These are phyloP conservation scores for Aureobasidium pullulans DNA, from an alignment of 2,329 filamentous ascomycete genomes.

Conservation along the genomic window DNA sequence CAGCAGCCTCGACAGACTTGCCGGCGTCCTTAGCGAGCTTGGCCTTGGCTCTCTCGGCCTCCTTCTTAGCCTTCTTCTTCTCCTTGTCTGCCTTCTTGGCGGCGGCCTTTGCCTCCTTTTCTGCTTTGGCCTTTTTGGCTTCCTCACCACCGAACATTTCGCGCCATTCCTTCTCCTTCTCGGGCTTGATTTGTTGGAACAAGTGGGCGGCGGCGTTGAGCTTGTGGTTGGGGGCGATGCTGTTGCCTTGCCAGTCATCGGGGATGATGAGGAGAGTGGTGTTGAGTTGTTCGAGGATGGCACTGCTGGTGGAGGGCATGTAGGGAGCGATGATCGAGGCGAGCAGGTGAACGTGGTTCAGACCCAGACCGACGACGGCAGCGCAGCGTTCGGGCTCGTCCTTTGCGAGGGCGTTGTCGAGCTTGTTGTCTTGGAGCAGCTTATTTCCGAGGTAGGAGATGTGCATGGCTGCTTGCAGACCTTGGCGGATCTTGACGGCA, in stretches of 20 bases:
- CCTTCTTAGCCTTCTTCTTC: slow-evolving; percentile 53
- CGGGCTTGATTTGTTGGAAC: slow-evolving; percentile 73
- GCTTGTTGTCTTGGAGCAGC: slow-evolving; percentile 51
- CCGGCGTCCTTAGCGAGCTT: slow-evolving; percentile 18
- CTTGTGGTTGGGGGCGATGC: slow-evolving; percentile 64
- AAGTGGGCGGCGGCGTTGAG: slow-evolving; percentile 74
- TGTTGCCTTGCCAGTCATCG: slow-evolving; percentile 53
- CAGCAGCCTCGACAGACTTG: slow-evolving; percentile 73
- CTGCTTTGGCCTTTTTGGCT: slow-evolving; percentile 60
- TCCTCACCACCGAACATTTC: slow-evolving; percentile 63
- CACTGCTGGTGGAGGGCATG: slow-evolving; percentile 69
- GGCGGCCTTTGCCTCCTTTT: slow-evolving; percentile 54
- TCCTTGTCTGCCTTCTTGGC: slow-evolving; percentile 59
- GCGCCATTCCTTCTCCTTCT: slow-evolving; percentile 78
- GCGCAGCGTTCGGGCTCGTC: slow-evolving; percentile 53
- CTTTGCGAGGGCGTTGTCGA: slow-evolving; percentile 55
- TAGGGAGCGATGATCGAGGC: slow-evolving; percentile 74
- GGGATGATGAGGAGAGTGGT: slow-evolving; percentile 34
- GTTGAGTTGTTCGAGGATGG: slow-evolving; percentile 69
- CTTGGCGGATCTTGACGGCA: slow-evolving; percentile 61
- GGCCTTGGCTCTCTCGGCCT: slow-evolving; percentile 54
- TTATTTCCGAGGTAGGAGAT: slow-evolving; percentile 57
- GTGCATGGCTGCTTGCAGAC: slow-evolving; percentile 57
- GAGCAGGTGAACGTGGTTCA: slow-evolving; percentile 78
- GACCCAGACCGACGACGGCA: slow-evolving; percentile 64